Evolutionary conservation across 2,329 filamentous ascomycete genomes (phyloP).

Genomic region (Talaromyces sp.): DNA sequence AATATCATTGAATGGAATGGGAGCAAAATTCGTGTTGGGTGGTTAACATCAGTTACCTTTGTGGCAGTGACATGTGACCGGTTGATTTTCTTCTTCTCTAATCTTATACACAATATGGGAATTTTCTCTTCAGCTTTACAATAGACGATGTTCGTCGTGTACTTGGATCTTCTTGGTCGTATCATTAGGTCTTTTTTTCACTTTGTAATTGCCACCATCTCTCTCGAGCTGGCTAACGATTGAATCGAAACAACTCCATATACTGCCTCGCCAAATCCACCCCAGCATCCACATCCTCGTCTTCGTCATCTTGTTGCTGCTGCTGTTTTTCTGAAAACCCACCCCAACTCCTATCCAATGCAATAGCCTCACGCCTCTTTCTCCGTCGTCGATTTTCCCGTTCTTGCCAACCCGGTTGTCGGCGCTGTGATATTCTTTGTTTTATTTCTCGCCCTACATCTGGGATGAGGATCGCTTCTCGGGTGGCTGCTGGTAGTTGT

Average conservation of each 20-base stretch:
- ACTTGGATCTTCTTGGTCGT: no score
- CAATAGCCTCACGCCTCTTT: constrained; percentile 19
- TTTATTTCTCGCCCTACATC: constrained; percentile 42
- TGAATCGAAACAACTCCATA: constrained; percentile 47
- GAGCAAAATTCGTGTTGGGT: constrained; percentile 1
- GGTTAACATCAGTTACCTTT: background rate
- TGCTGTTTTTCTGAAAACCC: constrained; percentile 9
- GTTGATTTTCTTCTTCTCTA: background rate
- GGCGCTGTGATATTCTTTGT: constrained; percentile 28
- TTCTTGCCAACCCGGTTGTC: constrained; percentile 19
- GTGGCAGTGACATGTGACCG: background rate
- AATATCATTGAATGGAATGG: constrained; percentile 6
- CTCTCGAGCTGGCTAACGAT: constrained; percentile 29
- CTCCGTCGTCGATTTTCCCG: constrained; percentile 22
- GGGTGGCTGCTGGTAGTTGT: constrained; percentile 21
- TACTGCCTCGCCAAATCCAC: constrained; percentile 46
- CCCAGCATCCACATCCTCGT: constrained; percentile 37
- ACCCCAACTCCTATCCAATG: constrained; percentile 16
- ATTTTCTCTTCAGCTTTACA: constrained; percentile 10
- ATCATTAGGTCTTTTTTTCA: background rate
- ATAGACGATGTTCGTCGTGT: background rate
- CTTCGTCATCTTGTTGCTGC: constrained; percentile 23
- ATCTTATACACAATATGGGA: constrained; percentile 5
- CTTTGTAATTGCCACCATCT: background rate
- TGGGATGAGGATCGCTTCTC: constrained; percentile 44